Evolutionary conservation across 2,329 filamentous ascomycete genomes (phyloP).

Genomic region (Neonectria ditissima): DNA sequence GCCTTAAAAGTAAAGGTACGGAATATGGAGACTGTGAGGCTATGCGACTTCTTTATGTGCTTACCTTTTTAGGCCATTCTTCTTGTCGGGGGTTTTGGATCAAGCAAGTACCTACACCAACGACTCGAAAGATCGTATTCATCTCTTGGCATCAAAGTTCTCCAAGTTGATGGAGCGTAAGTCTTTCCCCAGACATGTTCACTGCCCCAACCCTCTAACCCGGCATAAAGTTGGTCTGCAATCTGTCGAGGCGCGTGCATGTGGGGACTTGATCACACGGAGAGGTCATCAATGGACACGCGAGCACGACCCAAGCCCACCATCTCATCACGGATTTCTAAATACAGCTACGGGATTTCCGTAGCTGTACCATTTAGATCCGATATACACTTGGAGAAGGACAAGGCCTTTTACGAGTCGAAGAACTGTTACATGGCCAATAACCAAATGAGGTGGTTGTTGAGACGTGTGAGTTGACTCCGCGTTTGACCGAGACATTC

Average conservation of each 20-base stretch:
- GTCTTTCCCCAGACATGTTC: background rate
- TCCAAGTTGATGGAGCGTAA: slow-evolving; percentile 13
- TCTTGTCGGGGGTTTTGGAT: slow-evolving; percentile 2
- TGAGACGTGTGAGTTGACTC: background rate
- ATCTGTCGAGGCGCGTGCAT: slow-evolving; percentile 4
- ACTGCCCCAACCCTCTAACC: background rate
- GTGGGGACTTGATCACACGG: slow-evolving; percentile 1
- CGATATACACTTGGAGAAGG: background rate
- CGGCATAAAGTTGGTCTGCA: background rate
- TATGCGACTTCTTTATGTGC: background rate
- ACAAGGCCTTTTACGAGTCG: background rate
- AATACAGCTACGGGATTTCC: slow-evolving; percentile 1
- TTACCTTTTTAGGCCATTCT: background rate
- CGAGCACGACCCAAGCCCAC: background rate
- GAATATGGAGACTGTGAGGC: too few species aligned
- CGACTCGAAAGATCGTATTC: background rate
- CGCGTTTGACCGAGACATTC: background rate
- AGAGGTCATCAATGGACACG: background rate
- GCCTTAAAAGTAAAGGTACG: background rate
- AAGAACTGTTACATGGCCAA: background rate
- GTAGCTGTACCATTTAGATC: background rate
- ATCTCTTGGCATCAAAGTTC: background rate
- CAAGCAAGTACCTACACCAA: slow-evolving; percentile 3
- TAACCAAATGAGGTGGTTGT: slow-evolving; percentile 11
- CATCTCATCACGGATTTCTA: background rate